These are phyloP conservation scores for Catharanthus roseus DNA, from an alignment of 257 asterid genomes.

Conservation along the genomic window DNA sequence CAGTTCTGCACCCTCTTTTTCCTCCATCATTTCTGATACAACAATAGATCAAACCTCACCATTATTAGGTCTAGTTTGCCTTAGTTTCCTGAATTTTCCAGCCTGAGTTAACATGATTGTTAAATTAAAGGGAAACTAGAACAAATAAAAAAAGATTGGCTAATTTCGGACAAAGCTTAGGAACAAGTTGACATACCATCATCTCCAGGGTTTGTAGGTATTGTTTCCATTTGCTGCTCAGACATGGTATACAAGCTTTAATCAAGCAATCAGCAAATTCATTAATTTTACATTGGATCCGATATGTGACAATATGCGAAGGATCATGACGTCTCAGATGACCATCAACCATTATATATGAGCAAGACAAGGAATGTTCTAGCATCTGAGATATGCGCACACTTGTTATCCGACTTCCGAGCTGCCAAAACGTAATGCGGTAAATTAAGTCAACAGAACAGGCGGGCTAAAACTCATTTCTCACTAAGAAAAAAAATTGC, in stretches of 20 bases:
- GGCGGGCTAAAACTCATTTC: neutral
- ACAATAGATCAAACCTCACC: neutral
- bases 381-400: conserved; percentile 74
- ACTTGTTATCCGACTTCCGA: conserved; percentile 93
- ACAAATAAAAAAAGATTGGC: neutral
- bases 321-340: conserved; percentile 99
- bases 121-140: neutral
- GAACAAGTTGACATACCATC: conserved; percentile 47
- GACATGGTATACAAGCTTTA: conserved; percentile 35
- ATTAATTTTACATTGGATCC: conserved; percentile 54
- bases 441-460: neutral
- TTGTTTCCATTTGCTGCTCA: conserved; percentile 44
- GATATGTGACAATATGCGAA: conserved; percentile 70
- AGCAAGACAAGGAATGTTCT: conserved; percentile 60
- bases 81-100: neutral
- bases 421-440: conserved; percentile 35
- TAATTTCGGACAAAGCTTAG: neutral
- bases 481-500: neutral
- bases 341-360: conserved; percentile 74
- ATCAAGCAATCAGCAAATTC: conserved; percentile 56
- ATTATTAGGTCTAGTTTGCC: neutral
- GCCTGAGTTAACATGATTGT: neutral
- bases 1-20: neutral
- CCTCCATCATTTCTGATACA: neutral
- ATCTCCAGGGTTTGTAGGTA: conserved; percentile 50